These are phyloP conservation scores for Funneliformis mosseae DNA, from an alignment of 192 early-diverging fungal species.

Conservation along the genomic window DNA sequence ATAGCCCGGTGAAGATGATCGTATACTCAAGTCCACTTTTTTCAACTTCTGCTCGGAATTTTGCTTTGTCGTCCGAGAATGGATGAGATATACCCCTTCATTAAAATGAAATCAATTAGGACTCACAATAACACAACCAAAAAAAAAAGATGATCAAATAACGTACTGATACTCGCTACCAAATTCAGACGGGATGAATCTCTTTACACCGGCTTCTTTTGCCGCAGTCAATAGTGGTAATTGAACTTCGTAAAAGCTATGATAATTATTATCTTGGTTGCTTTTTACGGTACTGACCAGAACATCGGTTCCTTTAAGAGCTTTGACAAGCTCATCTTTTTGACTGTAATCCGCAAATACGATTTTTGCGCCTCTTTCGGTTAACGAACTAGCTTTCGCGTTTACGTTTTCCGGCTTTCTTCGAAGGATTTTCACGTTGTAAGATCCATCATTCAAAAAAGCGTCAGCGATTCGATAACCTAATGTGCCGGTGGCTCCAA, in stretches of 20 bases:
- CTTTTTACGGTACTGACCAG: neutral
- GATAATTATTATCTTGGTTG: neutral
- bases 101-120: no score
- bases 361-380: conserved; percentile 17
- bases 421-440: conserved; percentile 26
- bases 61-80: no score
- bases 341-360: conserved; percentile 32
- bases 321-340: conserved; percentile 30
- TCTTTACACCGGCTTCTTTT: conserved; percentile 26
- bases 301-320: conserved; percentile 25
- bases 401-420: conserved; percentile 6
- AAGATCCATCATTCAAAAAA: conserved; percentile 29
- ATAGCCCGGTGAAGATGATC: no score
- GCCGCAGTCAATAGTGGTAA: conserved; percentile 18
- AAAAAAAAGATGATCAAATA: no score
- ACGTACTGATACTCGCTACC: neutral
- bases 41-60: no score
- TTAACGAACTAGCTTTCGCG: conserved; percentile 2
- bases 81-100: no score
- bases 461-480: conserved; percentile 21
- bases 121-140: no score
- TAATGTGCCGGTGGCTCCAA: conserved; percentile 10
- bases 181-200: conserved; percentile 31
- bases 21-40: no score
- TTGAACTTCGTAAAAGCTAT: neutral